Evolutionary conservation across 2,329 filamentous ascomycete genomes (phyloP), one percentile per base, ranked within the genome.

Genomic region (Delphinella strobiligena): DNA sequence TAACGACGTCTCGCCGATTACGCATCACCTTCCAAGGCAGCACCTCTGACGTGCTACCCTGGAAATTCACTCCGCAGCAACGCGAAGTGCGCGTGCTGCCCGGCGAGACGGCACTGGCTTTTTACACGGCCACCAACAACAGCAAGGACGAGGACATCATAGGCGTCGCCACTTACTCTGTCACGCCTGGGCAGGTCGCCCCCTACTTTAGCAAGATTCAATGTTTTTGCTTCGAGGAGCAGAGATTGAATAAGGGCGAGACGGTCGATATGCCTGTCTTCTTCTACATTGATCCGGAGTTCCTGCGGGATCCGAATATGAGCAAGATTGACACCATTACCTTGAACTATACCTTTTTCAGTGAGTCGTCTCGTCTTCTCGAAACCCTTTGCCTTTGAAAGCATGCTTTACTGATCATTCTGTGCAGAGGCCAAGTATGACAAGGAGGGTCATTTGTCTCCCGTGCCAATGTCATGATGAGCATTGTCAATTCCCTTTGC

Each of bases 121-220:
- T 98, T 61, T 98, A 95, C 65, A 98, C 86, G 5, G 91, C 91
- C 10, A 95, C 87, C 41, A 98, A 98, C 67, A 80, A 77, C 48
- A 85, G 83, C 45, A 75, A 84, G 47, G 76, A 82, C 48, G 58
- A 61, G 45, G 93, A 98, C 66, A 96, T 98, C 52, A 96, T 98
- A 54, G 91, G 91, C 35, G 88, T 98, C 32, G 91, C 91, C 9
- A 98, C 91, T 5, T 98, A 98, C 64, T 93, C 85, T 55, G 93
- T 98, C 19, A 95, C 89, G 2, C 91, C 91, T 0, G 91, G 78
- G 3, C 91, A 98, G 64, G 88, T 93, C 33, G 89, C 91, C 32
- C 88, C 86, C 1, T 98, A 98, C 61, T 98, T 98, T 58, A 93
- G 84, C 74, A 98, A 98, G 73, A 98, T 98, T 34, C 91, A 98